A percentile compares a stretch with the other conserved stretches of the same genome.
Evolutionary conservation across 345 rosid species (phyloP).

Genomic region (Raphanus sativus): DNA sequence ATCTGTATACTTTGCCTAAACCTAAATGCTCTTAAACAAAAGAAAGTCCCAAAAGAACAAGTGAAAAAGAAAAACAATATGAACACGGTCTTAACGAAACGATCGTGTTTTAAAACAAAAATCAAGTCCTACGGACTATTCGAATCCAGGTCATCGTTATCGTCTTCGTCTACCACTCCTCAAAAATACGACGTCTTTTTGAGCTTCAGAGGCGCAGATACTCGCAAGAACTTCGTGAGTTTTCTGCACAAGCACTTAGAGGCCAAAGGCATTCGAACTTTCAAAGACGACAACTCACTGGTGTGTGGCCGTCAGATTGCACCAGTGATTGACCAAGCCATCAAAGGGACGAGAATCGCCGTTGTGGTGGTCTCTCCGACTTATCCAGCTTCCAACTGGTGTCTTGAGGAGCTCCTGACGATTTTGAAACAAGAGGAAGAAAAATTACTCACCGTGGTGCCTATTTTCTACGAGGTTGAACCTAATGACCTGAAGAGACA

Average conservation of each 20-base stretch:
- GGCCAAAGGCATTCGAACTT: constrained; percentile 18
- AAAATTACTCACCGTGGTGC: constrained; percentile 24
- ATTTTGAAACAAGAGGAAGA: constrained; percentile 10
- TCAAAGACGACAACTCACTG: constrained; percentile 29
- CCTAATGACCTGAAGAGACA: constrained; percentile 29
- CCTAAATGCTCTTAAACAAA: neutral
- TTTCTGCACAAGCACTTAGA: constrained; percentile 22
- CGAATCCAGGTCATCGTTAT: neutral
- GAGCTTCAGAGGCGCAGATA: constrained; percentile 41
- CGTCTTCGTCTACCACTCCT: constrained; percentile 19
- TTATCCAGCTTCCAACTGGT: constrained; percentile 27
- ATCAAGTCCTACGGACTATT: neutral
- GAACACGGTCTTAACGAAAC: neutral
- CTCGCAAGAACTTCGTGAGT: constrained; percentile 34
- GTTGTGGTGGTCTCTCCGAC: constrained; percentile 36
- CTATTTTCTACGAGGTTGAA: constrained; percentile 36
- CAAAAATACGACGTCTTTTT: constrained; percentile 26
- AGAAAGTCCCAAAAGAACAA: neutral
- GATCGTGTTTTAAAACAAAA: neutral
- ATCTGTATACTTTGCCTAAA: neutral
- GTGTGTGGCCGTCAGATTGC: constrained; percentile 29
- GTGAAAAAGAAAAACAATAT: no score
- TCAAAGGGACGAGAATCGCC: constrained; percentile 26
- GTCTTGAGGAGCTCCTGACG: constrained; percentile 30
- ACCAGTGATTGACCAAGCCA: constrained; percentile 31